phyloP scores from a whole-genome alignment of 1,139 yeast species.

The Blastobotrys indianensis region DNA sequence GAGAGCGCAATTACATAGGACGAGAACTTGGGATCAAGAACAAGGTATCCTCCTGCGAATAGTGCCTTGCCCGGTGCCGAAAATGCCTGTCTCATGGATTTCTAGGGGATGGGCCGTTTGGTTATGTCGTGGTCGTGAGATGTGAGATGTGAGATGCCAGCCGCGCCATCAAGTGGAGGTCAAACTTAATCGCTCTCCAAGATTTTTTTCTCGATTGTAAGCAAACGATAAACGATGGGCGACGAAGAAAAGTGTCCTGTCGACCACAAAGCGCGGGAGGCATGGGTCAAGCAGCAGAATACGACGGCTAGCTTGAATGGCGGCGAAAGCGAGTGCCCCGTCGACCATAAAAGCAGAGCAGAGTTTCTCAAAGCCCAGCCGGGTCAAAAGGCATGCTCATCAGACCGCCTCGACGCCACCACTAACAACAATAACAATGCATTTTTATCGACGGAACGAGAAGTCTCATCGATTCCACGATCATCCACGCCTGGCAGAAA shows the following conservation, averaged over 20 bases:
- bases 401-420: slow-evolving; percentile 28
- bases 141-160: not conserved
- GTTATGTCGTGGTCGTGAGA: not conserved
- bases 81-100: slow-evolving; percentile 37
- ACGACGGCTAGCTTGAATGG: slow-evolving; percentile 18
- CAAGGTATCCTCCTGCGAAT: slow-evolving; percentile 90
- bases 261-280: slow-evolving; percentile 29
- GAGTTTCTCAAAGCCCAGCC: not conserved
- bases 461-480: slow-evolving; percentile 78
- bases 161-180: too few species aligned
- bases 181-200: too few species aligned
- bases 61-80: slow-evolving; percentile 97
- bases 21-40: slow-evolving; percentile 65
- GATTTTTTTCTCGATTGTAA: not conserved
- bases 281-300: slow-evolving; percentile 23
- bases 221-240: not conserved
- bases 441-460: slow-evolving; percentile 48
- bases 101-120: too few species aligned
- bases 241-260: slow-evolving; percentile 29
- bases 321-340: slow-evolving; percentile 29
- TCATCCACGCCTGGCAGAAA: slow-evolving; percentile 46
- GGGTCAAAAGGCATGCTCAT: slow-evolving; percentile 22
- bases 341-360: slow-evolving; percentile 24
- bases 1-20: slow-evolving; percentile 86
- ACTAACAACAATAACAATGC: slow-evolving; percentile 37